Evolutionary conservation across 169 alveolate genomes (phyloP).

Genomic region (Cryptosporidium xiaoi): DNA sequence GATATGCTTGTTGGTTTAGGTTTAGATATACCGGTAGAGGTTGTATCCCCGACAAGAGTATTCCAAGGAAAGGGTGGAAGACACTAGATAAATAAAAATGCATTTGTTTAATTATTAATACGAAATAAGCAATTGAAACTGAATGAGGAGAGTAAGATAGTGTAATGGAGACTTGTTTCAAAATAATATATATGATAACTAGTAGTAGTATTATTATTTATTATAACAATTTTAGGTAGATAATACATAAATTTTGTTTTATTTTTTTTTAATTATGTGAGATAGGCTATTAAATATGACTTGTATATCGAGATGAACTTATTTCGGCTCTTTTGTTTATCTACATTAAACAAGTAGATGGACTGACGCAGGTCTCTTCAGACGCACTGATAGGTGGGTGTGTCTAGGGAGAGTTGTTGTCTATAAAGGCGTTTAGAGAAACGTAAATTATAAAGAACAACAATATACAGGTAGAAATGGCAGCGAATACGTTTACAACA

Average conservation of each 20-base stretch:
- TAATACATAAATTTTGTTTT: not conserved
- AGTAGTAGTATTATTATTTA: no score
- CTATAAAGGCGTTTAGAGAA: constrained; percentile 5
- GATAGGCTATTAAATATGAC: no score
- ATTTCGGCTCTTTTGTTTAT: no score
- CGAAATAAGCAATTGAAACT: not conserved
- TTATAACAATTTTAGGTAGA: not conserved
- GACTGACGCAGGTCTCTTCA: no score
- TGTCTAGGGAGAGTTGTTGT: not conserved
- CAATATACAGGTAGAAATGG: constrained; percentile 38
- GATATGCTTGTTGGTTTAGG: constrained; percentile 89
- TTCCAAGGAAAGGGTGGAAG: constrained; percentile 74
- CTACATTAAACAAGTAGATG: no score
- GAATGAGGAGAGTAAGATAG: not conserved
- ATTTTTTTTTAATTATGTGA: no score
- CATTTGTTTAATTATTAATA: not conserved
- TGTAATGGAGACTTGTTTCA: not conserved
- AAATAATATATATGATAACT: no score
- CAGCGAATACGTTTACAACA: not conserved
- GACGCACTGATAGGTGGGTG: no score
- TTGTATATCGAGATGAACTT: no score
- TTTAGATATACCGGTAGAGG: constrained; percentile 82
- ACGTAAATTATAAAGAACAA: constrained; percentile 43
- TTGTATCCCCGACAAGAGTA: constrained; percentile 70
- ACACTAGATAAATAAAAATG: constrained; percentile 9